These are phyloP conservation scores for Albugo laibachii DNA, from an alignment of 352 stramenopile genomes.

Conservation along the genomic window DNA sequence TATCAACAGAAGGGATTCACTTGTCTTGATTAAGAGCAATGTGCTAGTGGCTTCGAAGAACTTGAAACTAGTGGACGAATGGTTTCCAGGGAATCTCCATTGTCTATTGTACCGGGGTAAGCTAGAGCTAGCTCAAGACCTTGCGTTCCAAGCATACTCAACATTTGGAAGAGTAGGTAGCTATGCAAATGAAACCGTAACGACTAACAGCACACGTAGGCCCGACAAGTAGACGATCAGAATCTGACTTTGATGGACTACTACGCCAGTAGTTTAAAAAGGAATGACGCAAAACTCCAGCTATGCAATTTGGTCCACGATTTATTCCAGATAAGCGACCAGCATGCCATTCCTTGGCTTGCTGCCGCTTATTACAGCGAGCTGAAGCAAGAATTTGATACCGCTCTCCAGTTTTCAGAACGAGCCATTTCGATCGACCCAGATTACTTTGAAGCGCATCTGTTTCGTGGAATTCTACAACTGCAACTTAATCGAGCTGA, in stretches of 20 bases:
- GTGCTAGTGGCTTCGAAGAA: slow-evolving; percentile 6
- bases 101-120: slow-evolving; percentile 26
- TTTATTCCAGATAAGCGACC: slow-evolving; percentile 36
- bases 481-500: slow-evolving; percentile 41
- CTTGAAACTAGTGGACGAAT: slow-evolving; percentile 9
- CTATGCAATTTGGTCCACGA: slow-evolving; percentile 50
- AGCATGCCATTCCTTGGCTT: slow-evolving; percentile 38
- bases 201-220: too few relatives aligned
- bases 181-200: too few relatives aligned
- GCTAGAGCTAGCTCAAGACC: slow-evolving; percentile 41
- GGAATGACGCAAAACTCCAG: slow-evolving; percentile 19
- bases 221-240: slow-evolving; percentile 33
- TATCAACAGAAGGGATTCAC: background rate
- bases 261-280: slow-evolving; percentile 39
- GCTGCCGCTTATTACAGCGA: slow-evolving; percentile 56
- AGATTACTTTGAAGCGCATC: slow-evolving; percentile 25
- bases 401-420: slow-evolving; percentile 49
- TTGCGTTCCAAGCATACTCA: slow-evolving; percentile 27
- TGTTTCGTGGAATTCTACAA: slow-evolving; percentile 35
- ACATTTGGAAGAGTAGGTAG: slow-evolving; percentile 19
- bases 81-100: slow-evolving; percentile 53
- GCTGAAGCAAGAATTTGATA: slow-evolving; percentile 47
- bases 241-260: slow-evolving; percentile 42
- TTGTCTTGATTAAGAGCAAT: background rate
- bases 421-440: slow-evolving; percentile 23